Percentiles rank a stretch among this genome's conserved stretches.
Conservation (phyloP, 306 rosid species). For the Astragalus membranaceus region DNA sequence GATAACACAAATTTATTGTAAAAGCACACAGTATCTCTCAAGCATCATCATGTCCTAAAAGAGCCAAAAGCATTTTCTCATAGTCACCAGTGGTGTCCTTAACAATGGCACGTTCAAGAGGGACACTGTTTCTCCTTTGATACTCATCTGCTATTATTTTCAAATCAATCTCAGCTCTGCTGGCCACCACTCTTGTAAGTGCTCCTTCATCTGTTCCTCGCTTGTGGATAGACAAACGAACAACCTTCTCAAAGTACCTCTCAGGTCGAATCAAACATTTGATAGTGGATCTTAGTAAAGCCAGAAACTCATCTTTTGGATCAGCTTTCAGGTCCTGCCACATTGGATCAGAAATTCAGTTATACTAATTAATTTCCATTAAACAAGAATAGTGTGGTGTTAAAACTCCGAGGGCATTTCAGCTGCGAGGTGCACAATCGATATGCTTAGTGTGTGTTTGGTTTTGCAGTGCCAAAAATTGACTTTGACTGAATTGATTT, state of each 20-base stretch:
- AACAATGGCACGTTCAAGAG: constrained; percentile 35
- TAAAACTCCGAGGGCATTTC: background rate
- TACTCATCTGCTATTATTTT: constrained; percentile 34
- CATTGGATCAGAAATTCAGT: background rate
- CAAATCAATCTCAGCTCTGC: constrained; percentile 39
- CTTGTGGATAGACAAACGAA: constrained; percentile 32
- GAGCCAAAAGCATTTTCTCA: constrained; percentile 32
- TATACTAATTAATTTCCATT: background rate
- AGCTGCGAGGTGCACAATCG: background rate
- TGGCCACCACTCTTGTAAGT: constrained; percentile 42
- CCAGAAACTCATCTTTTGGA: constrained; percentile 33
- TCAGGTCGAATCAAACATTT: constrained; percentile 36
- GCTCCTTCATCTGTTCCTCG: constrained; percentile 41
- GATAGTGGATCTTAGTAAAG: constrained; percentile 32
- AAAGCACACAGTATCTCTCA: constrained; percentile 8
- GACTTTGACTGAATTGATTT: too few relatives aligned
- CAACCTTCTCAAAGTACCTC: constrained; percentile 27
- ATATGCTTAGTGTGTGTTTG: background rate
- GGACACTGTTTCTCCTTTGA: constrained; percentile 35
- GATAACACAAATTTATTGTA: background rate
- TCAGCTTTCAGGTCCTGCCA: constrained; percentile 36
- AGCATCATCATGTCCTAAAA: constrained; percentile 29
- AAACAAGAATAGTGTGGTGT: background rate
- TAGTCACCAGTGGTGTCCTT: constrained; percentile 37
- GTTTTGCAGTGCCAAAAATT: too few relatives aligned